Evolutionary conservation across 805 yeast genomes (phyloP).

Genomic region (Barnettozyma siamensis): DNA sequence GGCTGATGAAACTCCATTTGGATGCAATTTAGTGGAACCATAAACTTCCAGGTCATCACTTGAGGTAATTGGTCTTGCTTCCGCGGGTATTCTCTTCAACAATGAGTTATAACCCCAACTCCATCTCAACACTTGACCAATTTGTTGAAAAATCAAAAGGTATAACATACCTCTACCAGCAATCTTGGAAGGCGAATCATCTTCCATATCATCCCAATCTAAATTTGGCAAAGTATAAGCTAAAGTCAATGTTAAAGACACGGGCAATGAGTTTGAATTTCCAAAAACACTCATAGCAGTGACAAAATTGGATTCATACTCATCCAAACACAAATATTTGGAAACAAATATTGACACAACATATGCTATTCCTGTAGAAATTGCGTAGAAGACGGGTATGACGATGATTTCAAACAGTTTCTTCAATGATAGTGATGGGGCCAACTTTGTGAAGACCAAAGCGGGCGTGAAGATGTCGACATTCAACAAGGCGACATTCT

Average conservation of each 20-base stretch:
- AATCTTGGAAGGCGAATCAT: conserved; percentile 61
- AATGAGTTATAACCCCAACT: conserved; percentile 80
- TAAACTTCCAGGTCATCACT: conserved; percentile 1
- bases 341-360: conserved; percentile 54
- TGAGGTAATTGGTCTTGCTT: conserved; percentile 1
- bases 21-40: not conserved
- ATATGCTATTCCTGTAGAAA: conserved; percentile 75
- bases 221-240: conserved; percentile 71
- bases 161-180: conserved; percentile 77
- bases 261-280: conserved; percentile 91
- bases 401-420: conserved; percentile 76
- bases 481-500: conserved; percentile 67
- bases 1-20: conserved; percentile 2
- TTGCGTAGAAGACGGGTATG: conserved; percentile 78
- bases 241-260: conserved; percentile 75
- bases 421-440: conserved; percentile 59
- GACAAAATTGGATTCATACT: conserved; percentile 80
- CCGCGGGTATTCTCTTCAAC: conserved; percentile 35
- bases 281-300: conserved; percentile 98
- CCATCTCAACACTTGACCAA: conserved; percentile 81
- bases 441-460: conserved; percentile 80
- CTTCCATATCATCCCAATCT: conserved; percentile 66
- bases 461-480: conserved; percentile 95
- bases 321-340: conserved; percentile 49
- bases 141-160: conserved; percentile 70